Evolutionary conservation across 257 asterid genomes (phyloP).

Genomic region (Ilex aquifolium): DNA sequence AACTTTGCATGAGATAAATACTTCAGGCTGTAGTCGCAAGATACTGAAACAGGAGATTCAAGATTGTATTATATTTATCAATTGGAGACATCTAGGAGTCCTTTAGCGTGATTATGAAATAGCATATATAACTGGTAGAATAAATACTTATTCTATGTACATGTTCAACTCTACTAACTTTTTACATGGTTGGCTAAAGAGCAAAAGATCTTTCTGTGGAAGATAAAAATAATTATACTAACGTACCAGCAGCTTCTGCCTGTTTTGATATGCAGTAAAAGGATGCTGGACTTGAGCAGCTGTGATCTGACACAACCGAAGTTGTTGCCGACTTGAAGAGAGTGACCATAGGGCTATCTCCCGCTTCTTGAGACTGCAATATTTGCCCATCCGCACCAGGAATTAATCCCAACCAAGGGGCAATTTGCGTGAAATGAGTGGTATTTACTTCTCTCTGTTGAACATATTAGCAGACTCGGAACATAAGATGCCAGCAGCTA

Average conservation of each 20-base stretch:
- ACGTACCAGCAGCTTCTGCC: constrained; percentile 98
- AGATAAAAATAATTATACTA: constrained; percentile 7
- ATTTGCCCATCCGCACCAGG: constrained; percentile 93
- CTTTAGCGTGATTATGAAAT: neutral
- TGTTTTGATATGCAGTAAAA: constrained; percentile 77
- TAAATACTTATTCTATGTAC: neutral
- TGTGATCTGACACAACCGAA: constrained; percentile 52
- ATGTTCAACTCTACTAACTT: neutral
- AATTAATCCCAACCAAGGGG: constrained; percentile 94
- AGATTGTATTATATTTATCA: no score
- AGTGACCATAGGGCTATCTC: constrained; percentile 79
- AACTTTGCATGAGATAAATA: no score
- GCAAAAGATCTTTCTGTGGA: neutral
- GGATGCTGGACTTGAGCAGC: constrained; percentile 61
- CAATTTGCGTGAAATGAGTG: constrained; percentile 93
- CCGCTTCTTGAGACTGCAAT: constrained; percentile 64
- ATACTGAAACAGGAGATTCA: no score
- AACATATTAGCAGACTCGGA: constrained; percentile 8
- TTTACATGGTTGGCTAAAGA: neutral
- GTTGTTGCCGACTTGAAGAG: constrained; percentile 77
- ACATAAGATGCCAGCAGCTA: constrained; percentile 6
- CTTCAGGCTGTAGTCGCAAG: no score
- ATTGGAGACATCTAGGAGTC: neutral
- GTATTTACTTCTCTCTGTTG: constrained; percentile 92
- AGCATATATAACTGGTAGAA: neutral